Evolutionary conservation across 257 asterid genomes (phyloP), one percentile per base, ranked within the genome.

Genomic region (Nicotiana undulata): DNA sequence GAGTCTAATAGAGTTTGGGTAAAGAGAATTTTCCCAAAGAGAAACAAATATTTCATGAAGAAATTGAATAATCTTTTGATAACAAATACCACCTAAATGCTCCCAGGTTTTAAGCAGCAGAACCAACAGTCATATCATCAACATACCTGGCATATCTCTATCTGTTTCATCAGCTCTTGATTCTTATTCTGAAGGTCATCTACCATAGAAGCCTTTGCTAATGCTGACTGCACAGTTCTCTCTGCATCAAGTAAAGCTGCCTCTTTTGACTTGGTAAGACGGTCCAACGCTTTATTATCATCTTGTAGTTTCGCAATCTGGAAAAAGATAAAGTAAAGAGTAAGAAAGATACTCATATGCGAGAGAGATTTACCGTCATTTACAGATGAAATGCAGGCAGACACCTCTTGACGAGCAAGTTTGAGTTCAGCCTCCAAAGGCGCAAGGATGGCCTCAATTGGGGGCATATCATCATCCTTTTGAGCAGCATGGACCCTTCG

Each of bases 401-500:
- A 77, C 64, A 95, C 99, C 98, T 95, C 99, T 80, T 88, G 98
- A 40, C 99, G 90, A 81, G 98, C 94, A 86, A 95, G 95, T 90
- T 92, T 95, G 81, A 92, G 93, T 80, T 95, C 99, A 82, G 99
- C 99, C 86, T 95, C 99, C 88, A 95, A 82, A 63, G 98, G 99
- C 55, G 98, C 98, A 83, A 95, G 89, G 72, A 95, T 95, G 55
- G 99, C 99, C 90, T 95, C 99, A 85, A 95, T 93, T 18, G 99
- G 99, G 84, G 99, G 98, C 97, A 95, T 95, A 79, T 95, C 99
- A 83, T 95, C 99, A 80, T 95, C 99, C 86, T 95, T 95, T 82
- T 95, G 97, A 82, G 94, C 97, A 81, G 94, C 93, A 83, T 95
- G 99, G 75, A 95, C 99, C 88, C 99, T 90, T 18, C 99, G 90